Evolutionary conservation across 768 basidiomycete genomes (phyloP).

Genomic region (Collybiopsis luxurians): DNA sequence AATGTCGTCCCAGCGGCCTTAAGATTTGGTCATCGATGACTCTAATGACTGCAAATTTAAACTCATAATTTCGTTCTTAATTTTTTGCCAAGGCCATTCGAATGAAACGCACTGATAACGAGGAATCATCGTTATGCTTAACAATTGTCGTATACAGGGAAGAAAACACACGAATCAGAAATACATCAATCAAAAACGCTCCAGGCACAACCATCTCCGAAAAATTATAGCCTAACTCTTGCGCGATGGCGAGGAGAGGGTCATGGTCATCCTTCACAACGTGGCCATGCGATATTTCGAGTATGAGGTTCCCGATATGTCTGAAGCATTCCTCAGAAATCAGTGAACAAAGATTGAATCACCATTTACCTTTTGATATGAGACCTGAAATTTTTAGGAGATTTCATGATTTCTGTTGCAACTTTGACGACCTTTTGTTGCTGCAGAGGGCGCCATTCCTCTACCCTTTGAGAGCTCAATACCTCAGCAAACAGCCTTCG

Average conservation of each 20-base stretch:
- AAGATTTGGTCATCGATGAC: too few species aligned
- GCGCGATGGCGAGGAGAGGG: neutral
- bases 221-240: slow-evolving; percentile 1
- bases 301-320: slow-evolving; percentile 1
- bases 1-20: slow-evolving; percentile 16
- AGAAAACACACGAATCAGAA: neutral
- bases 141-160: neutral
- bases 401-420: neutral
- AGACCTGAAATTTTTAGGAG: neutral
- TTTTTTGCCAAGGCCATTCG: slow-evolving; percentile 9
- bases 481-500: slow-evolving; percentile 2
- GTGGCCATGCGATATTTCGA: slow-evolving; percentile 7
- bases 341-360: too few species aligned
- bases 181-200: neutral
- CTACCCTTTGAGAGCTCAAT: neutral
- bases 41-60: too few species aligned
- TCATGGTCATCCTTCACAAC: slow-evolving; percentile 1
- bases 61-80: slow-evolving; percentile 11
- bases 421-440: neutral
- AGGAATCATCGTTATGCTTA: neutral
- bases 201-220: slow-evolving; percentile 5
- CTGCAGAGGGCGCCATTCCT: slow-evolving; percentile 3
- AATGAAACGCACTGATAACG: neutral
- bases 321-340: too few species aligned
- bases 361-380: slow-evolving; percentile 1